These are phyloP conservation scores for Penicillium cataractarum DNA, from an alignment of 495 filamentous ascomycete genomes.

Conservation along the genomic window DNA sequence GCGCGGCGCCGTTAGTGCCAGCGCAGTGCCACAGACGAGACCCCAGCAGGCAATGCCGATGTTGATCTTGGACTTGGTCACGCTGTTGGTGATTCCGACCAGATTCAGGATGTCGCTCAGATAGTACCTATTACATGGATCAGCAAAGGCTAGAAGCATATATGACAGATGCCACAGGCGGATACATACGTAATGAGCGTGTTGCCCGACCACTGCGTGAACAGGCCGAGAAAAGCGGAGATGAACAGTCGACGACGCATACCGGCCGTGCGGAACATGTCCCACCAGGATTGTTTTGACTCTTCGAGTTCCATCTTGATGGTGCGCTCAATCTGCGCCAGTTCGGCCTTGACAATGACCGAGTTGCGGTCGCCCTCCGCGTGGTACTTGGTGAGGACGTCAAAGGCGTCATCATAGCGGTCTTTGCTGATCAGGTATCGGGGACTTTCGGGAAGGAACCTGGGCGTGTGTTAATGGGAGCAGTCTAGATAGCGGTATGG, in stretches of 20 bases:
- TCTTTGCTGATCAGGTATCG: slow-evolving; percentile 64
- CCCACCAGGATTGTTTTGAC: slow-evolving; percentile 57
- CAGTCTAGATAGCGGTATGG: neutral
- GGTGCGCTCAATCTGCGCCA: slow-evolving; percentile 62
- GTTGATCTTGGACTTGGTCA: slow-evolving; percentile 59
- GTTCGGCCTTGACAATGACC: slow-evolving; percentile 61
- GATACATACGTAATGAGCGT: slow-evolving; percentile 56
- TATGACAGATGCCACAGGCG: slow-evolving; percentile 11
- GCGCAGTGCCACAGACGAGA: slow-evolving; percentile 52
- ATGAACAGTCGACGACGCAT: slow-evolving; percentile 62
- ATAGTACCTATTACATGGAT: slow-evolving; percentile 48
- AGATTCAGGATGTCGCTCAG: slow-evolving; percentile 52
- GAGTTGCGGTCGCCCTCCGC: slow-evolving; percentile 58
- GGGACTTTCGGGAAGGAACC: slow-evolving; percentile 62
- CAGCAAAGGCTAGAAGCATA: slow-evolving; percentile 9
- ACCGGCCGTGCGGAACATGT: slow-evolving; percentile 56
- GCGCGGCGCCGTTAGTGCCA: slow-evolving; percentile 54
- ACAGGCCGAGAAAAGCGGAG: slow-evolving; percentile 59
- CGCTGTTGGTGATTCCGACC: slow-evolving; percentile 53
- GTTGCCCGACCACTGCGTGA: slow-evolving; percentile 70
- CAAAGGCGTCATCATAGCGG: slow-evolving; percentile 57
- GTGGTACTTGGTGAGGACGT: slow-evolving; percentile 63
- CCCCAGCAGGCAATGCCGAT: slow-evolving; percentile 62
- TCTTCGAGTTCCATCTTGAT: slow-evolving; percentile 59
- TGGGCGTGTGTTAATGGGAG: slow-evolving; percentile 17